Evolutionary conservation across 805 yeast genomes (phyloP).

Genomic region (Yamadazyma takamatsuzukensis): DNA sequence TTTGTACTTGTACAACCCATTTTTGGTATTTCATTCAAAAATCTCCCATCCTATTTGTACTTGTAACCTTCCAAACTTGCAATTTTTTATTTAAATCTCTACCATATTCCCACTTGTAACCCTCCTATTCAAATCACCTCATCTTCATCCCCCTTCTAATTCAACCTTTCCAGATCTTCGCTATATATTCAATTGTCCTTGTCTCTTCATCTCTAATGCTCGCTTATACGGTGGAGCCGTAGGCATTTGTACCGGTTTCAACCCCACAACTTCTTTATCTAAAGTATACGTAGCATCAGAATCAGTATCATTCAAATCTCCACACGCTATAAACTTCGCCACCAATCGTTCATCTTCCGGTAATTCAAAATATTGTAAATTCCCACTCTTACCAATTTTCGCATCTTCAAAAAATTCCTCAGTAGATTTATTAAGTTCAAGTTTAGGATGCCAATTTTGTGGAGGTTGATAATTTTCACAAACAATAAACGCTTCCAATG

Average conservation of each 20-base stretch:
- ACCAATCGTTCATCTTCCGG: constrained; percentile 65
- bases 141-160: too few relatives aligned
- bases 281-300: constrained; percentile 90
- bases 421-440: constrained; percentile 57
- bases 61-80: too few relatives aligned
- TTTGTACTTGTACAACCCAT: too few relatives aligned
- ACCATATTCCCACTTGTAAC: too few relatives aligned
- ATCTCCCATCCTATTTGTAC: too few relatives aligned
- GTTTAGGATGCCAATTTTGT: constrained; percentile 73
- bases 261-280: constrained; percentile 29
- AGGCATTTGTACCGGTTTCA: constrained; percentile 93
- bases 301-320: constrained; percentile 82
- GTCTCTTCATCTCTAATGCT: constrained; percentile 83
- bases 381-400: constrained; percentile 52
- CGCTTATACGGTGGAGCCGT: constrained; percentile 96
- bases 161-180: constrained; percentile 18
- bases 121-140: too few relatives aligned
- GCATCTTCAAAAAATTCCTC: constrained; percentile 77
- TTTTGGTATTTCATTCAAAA: too few relatives aligned
- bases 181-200: too few relatives aligned
- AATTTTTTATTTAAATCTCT: too few relatives aligned
- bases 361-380: constrained; percentile 43
- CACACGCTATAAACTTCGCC: constrained; percentile 95
- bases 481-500: constrained; percentile 90
- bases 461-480: constrained; percentile 87